Conservation (phyloP, 257 asterid species). For the Hygrophila difformis region DNA sequence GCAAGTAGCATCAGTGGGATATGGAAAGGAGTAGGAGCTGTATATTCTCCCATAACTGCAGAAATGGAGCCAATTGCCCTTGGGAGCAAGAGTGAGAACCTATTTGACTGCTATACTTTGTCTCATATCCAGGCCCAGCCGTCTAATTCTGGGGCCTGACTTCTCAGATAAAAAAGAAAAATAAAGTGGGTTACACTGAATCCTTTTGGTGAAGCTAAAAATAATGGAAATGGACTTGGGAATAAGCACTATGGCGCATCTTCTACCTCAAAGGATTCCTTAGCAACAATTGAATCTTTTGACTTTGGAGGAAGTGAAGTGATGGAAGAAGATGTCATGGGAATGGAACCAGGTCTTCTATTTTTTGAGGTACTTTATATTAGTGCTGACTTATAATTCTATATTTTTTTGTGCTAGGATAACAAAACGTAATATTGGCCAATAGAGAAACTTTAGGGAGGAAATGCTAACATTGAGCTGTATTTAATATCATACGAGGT, state of each 20-base stretch:
- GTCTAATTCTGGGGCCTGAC: constrained; percentile 38
- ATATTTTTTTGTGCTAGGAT: constrained; percentile 2
- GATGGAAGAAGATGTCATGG: constrained; percentile 98
- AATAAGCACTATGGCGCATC: constrained; percentile 21
- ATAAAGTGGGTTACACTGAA: constrained; percentile 84
- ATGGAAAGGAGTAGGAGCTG: constrained; percentile 99
- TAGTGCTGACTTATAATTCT: constrained; percentile 3
- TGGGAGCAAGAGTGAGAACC: constrained; percentile 61
- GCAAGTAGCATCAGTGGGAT: constrained; percentile 88
- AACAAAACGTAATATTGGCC: too few relatives aligned
- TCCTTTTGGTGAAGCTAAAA: constrained; percentile 64
- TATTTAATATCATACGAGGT: too few relatives aligned
- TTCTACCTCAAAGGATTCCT: constrained; percentile 14
- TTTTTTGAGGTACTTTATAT: constrained; percentile 70
- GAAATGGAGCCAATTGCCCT: constrained; percentile 92
- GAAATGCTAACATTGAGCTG: too few relatives aligned
- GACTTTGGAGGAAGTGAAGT: constrained; percentile 70
- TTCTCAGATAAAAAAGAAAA: constrained; percentile 58
- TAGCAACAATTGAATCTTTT: constrained; percentile 73
- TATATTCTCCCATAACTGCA: constrained; percentile 86
- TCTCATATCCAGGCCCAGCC: constrained; percentile 52
- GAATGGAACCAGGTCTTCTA: constrained; percentile 89
- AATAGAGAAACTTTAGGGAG: too few relatives aligned
- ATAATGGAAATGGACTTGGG: constrained; percentile 25
- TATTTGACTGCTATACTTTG: constrained; percentile 81